These are phyloP conservation scores for Botrytis deweyae DNA, from an alignment of 2,329 filamentous ascomycete genomes.

Conservation along the genomic window DNA sequence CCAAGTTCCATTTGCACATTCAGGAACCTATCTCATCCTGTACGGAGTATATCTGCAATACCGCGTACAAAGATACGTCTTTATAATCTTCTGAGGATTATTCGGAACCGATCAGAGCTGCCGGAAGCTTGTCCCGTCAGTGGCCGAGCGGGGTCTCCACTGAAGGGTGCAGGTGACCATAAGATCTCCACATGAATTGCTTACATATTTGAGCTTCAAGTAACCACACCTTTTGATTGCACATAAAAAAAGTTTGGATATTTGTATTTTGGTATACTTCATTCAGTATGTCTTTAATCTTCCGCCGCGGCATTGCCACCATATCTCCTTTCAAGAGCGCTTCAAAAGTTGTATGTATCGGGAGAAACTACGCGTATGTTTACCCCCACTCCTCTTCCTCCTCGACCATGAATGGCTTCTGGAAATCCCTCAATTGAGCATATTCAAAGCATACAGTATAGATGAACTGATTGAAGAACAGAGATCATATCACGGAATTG, in stretches of 20 bases:
- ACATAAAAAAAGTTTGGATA: not conserved
- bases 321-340: conserved; percentile 52
- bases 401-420: conserved; percentile 7
- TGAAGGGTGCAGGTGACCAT: not conserved
- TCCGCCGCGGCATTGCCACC: conserved; percentile 38
- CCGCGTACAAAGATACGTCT: not conserved
- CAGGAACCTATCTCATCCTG: not conserved
- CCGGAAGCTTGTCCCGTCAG: not conserved
- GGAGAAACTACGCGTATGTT: conserved; percentile 89
- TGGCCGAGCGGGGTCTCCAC: conserved; percentile 9
- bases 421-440: conserved; percentile 13
- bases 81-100: not conserved
- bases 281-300: conserved; percentile 35
- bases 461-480: conserved; percentile 39
- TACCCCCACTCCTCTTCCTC: conserved; percentile 20
- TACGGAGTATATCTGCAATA: not conserved
- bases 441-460: not conserved
- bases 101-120: not conserved
- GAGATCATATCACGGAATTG: conserved; percentile 91
- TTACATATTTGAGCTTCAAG: not conserved
- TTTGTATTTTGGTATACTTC: not conserved
- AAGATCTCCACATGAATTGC: conserved; percentile 6
- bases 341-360: conserved; percentile 72
- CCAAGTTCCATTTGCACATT: not conserved
- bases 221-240: not conserved